Base-by-base conservation (phyloP, 2,329 filamentous ascomycete genomes). In the Passalora sequoiae region DNA sequence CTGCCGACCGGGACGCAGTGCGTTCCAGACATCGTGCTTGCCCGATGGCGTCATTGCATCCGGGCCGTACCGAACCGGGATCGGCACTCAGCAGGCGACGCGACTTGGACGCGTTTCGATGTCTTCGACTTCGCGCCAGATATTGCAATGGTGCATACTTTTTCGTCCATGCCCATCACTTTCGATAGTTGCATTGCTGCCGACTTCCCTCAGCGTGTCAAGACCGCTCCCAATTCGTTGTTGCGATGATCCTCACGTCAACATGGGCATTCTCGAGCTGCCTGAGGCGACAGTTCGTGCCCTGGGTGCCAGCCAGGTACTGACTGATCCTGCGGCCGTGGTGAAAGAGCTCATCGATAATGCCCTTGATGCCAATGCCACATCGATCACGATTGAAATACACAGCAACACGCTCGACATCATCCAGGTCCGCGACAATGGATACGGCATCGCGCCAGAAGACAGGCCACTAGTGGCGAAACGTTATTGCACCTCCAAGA, bases 311-410 rank as follows among this genome's bases (percentile, higher is more conserved):
- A 71, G 77, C 2, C 71, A 81, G 53, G 71, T 74, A 33, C 72
- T 89, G 38, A 70, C 74, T 4, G 76, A 77, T 6, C 74, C 84
- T 0, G 66, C 71, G 9, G 74, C 76, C 8, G 66, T 86, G 2
- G 75, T 88, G 54, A 89, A 89, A 59, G 86, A 89, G 63, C 77
- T 89, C 3, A 64, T 89, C 22, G 86, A 89, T 55, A 89, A 91
- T 62, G 74, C 84, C 31, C 73, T 89, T 15, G 85, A 91, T 62
- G 83, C 84, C 6, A 70, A 74, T 40, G 83, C 85, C 9, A 83
- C 76, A 2, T 74, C 73, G 2, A 69, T 91, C 44, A 77, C 84
- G 40, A 67, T 89, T 17, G 66, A 77, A 20, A 69, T 88, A 10
- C 76, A 82, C 3, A 56, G 72, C 30, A 81, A 89, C 58, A 82